Evolutionary conservation across 177 flowering plant genomes (phyloP), one percentile per base, ranked within the genome.

Genomic region (Vitis hybrid): DNA sequence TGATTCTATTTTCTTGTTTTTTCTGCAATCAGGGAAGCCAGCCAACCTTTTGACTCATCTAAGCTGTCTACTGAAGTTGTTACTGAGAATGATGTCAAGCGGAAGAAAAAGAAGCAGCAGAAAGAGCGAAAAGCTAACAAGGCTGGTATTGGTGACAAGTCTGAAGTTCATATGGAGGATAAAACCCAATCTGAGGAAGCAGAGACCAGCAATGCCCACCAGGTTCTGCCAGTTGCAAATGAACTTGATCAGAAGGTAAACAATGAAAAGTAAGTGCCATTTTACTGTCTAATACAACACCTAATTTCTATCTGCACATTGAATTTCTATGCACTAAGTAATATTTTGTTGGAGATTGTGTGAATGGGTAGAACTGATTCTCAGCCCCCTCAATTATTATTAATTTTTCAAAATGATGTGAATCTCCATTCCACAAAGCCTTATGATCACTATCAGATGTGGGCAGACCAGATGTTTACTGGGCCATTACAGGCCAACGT

Each of bases 41-140:
- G 61, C 19, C 64, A 69, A 19, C 32, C 62, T 11, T 11, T 66
- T n/a, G 78, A 75, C 48, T 61, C 74, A 48, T 69, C 66, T 5
- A 62, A 19, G 52, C 72, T 72, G 63, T 70, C 79, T 72, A 45
- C 54, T 21, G 75, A 60, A 13, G 60, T 21, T 65, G 68, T 67
- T 58, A 72, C 71, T 72, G 82, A 76, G 66, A 73, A 56, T 32
- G 70, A 64, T 73, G 66, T 50, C 50, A 81, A 77, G 71, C 73
- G 79, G 65, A 77, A 69, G 70, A 82, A 80, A 57, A 81, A 80
- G 70, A 86, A 83, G 72, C 80, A 81, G 70, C 83, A 84, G 82
- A 77, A 75, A 62, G 76, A 76, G 49, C 78, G 57, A 62, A 76
- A 74, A 55, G 67, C 64, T 61, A 9, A 49, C 12, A 79, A 66